Evolutionary conservation across 2,329 filamentous ascomycete species (phyloP).

Genomic region (Colletotrichum lentis): DNA sequence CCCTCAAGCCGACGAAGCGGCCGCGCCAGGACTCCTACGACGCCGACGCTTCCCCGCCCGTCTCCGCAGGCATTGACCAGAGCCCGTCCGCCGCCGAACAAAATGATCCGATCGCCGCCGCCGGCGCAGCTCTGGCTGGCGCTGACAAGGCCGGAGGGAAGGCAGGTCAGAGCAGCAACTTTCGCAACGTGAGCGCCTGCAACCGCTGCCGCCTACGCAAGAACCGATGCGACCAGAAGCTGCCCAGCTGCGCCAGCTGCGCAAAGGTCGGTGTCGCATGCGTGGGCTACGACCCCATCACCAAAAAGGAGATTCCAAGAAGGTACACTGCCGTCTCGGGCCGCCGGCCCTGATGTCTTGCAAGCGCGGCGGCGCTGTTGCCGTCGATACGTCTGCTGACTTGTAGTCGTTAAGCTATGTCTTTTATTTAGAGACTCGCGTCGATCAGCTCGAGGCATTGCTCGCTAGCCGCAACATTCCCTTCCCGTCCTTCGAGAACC

Average conservation of each 20-base stretch:
- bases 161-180: constrained; percentile 69
- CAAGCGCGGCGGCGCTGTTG: neutral
- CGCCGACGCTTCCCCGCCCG: constrained; percentile 50
- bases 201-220: constrained; percentile 92
- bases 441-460: constrained; percentile 82
- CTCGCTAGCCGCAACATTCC: constrained; percentile 73
- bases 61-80: constrained; percentile 49
- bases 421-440: constrained; percentile 88
- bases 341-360: neutral
- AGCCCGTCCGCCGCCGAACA: constrained; percentile 46
- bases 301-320: constrained; percentile 92
- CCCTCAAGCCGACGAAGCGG: constrained; percentile 64
- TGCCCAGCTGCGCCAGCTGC: constrained; percentile 90
- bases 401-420: constrained; percentile 71
- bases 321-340: constrained; percentile 64
- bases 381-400: constrained; percentile 13
- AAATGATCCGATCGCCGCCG: constrained; percentile 41
- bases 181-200: constrained; percentile 91
- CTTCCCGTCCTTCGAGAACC: constrained; percentile 75
- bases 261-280: constrained; percentile 92
- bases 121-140: constrained; percentile 43
- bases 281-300: constrained; percentile 95
- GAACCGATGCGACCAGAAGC: constrained; percentile 92
- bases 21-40: constrained; percentile 62
- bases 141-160: constrained; percentile 49